These are phyloP conservation scores for Wallacemonas sp. DNA, from an alignment of 208 protist species.

Conservation along the genomic window DNA sequence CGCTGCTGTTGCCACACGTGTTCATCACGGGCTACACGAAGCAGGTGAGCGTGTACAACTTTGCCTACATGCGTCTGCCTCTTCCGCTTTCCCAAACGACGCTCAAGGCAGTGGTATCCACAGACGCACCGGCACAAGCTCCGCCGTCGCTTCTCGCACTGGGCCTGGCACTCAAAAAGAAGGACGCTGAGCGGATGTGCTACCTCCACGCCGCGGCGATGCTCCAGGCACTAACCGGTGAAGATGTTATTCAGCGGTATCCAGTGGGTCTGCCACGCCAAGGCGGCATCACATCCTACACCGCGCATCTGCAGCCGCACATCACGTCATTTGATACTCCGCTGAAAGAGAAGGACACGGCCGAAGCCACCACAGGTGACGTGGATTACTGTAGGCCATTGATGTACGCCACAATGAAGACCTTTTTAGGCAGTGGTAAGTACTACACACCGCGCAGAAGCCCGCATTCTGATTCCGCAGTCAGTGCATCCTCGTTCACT, in stretches of 20 bases:
- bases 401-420: conserved; percentile 60
- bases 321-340: too few relatives aligned
- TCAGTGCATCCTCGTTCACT: too few relatives aligned
- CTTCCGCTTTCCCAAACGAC: conserved; percentile 16
- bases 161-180: conserved; percentile 77
- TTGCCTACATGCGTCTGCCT: conserved; percentile 66
- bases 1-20: conserved; percentile 20
- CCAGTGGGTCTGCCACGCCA: conserved; percentile 45
- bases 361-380: not conserved
- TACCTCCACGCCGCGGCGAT: conserved; percentile 78
- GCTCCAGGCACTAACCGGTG: conserved; percentile 35
- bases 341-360: not conserved
- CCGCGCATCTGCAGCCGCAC: not conserved
- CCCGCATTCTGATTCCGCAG: not conserved
- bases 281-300: conserved; percentile 20
- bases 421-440: conserved; percentile 44
- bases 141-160: conserved; percentile 41
- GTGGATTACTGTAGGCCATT: conserved; percentile 24
- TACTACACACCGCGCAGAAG: conserved; percentile 32
- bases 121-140: not conserved
- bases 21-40: conserved; percentile 60
- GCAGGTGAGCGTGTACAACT: conserved; percentile 57
- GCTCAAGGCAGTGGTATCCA: not conserved
- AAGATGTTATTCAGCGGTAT: conserved; percentile 57
- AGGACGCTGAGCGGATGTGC: conserved; percentile 79